These are phyloP conservation scores for Trichoderma simmonsii DNA, from an alignment of 2,329 filamentous ascomycete species.

Conservation along the genomic window DNA sequence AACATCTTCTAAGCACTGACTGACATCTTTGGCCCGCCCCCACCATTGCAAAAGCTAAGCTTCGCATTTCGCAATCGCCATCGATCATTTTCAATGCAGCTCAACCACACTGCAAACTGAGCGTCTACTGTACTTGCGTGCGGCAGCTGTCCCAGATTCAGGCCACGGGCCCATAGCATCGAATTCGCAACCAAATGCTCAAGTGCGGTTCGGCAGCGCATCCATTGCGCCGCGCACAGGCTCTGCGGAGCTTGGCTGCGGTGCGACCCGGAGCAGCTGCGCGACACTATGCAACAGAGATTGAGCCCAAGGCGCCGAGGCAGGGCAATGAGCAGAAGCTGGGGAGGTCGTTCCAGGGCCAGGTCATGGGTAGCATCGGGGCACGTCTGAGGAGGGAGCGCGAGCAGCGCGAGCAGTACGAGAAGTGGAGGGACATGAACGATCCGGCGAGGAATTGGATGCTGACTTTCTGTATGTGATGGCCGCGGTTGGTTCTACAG, in stretches of 20 bases:
- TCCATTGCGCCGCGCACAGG: slow-evolving; percentile 24
- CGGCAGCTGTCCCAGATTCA: neutral
- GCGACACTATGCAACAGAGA: slow-evolving; percentile 36
- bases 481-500: too few relatives aligned
- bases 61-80: neutral
- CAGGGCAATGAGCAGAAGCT: slow-evolving; percentile 37
- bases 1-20: neutral
- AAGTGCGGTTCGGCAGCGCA: slow-evolving; percentile 30
- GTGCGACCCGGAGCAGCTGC: slow-evolving; percentile 23
- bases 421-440: slow-evolving; percentile 39
- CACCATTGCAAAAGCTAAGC: neutral
- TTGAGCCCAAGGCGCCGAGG: slow-evolving; percentile 33
- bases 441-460: slow-evolving; percentile 47
- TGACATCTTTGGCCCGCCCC: slow-evolving; percentile 1
- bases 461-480: slow-evolving; percentile 50
- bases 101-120: neutral
- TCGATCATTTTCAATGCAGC: neutral
- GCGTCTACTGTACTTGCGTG: neutral
- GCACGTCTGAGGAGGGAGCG: slow-evolving; percentile 54
- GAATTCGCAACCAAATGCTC: slow-evolving; percentile 2
- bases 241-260: slow-evolving; percentile 29
- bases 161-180: neutral
- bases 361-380: slow-evolving; percentile 58
- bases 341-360: slow-evolving; percentile 51
- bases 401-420: slow-evolving; percentile 51